Base-by-base conservation (phyloP, 2,329 filamentous ascomycete species). In the Bimuria novae-zelandiae region DNA sequence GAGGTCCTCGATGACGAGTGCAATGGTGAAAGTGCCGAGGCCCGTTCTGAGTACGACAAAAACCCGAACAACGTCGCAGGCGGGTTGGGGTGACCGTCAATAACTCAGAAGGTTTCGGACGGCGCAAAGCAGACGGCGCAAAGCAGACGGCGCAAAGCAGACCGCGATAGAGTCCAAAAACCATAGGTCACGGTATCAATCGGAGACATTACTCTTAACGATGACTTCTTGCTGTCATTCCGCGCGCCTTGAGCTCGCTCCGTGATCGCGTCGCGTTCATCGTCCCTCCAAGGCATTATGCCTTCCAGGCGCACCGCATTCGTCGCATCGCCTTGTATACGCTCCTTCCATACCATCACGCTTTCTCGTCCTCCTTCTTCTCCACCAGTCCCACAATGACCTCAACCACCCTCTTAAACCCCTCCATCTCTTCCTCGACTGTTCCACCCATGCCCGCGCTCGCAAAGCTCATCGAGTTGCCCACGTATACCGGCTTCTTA, bases 341-440 rank as follows among this genome's bases (percentile, higher is more conserved):
- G n/a, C n/a, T n/a, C n/a, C n/a, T n/a, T n/a, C n/a, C n/a, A n/a
- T n/a, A n/a, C n/a, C n/a, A n/a, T n/a, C n/a, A n/a, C n/a, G 39
- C 23, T 19, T 37, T 41, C 27, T 51, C 63, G 16, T 59, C 47
- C 21, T 45, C 44, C 2, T 58, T 58, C 22, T 45, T 46, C 2
- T 58, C 59, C 22, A 88, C 72, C 61, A 84, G 80, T 37, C 77
- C 76, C 68, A 86, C 77, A 12, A 92, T 82, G 41, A 89, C 84
- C 53, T 89, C 83, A 27, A 92, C 85, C 35, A 96, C 85, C 59
- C 82, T 83, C 65, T 84, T 85, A 64, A 97, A 87, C 0, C 89
- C 90, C 68, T 93, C 91, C 86, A 97, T 92, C 77, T 97, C 93
- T 78, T 97, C 94, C 69, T 97, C 92, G 6, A 93, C 85, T 0